Conservation (phyloP, 805 yeast genomes). For the Metschnikowia similis region DNA sequence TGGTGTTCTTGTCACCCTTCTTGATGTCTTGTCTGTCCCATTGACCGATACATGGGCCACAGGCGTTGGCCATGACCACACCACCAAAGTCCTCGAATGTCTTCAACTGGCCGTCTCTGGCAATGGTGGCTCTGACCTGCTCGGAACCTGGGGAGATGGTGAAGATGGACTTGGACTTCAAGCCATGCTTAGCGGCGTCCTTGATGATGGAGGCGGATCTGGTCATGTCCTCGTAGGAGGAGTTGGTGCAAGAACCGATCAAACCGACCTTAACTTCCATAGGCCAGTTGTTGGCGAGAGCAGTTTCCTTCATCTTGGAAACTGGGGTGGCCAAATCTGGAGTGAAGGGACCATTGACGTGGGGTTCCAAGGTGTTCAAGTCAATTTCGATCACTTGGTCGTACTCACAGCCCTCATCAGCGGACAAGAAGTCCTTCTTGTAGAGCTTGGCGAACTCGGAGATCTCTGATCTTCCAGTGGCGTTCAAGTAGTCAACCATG, state of each 20-base stretch:
- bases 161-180: conserved; percentile 86
- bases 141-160: conserved; percentile 98
- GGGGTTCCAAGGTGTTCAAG: conserved; percentile 86
- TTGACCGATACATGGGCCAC: conserved; percentile 99
- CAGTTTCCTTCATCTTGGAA: conserved; percentile 79
- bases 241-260: conserved; percentile 98
- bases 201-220: conserved; percentile 89
- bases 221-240: conserved; percentile 97
- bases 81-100: conserved; percentile 92
- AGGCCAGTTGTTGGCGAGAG: conserved; percentile 89
- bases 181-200: conserved; percentile 88
- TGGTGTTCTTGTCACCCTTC: conserved; percentile 94
- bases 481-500: conserved; percentile 79
- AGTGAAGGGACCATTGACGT: conserved; percentile 96
- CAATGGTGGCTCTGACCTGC: conserved; percentile 97
- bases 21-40: conserved; percentile 94
- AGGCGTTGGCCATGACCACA: conserved; percentile 91
- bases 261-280: conserved; percentile 87
- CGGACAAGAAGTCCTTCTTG: conserved; percentile 61
- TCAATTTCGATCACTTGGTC: conserved; percentile 91
- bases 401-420: conserved; percentile 91
- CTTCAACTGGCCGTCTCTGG: conserved; percentile 87
- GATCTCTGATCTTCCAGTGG: conserved; percentile 82
- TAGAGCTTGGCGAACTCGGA: conserved; percentile 75
- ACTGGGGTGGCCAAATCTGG: conserved; percentile 97